Evolutionary conservation across 2,329 filamentous ascomycete species (phyloP).

Genomic region (Sporothrix globosa): DNA sequence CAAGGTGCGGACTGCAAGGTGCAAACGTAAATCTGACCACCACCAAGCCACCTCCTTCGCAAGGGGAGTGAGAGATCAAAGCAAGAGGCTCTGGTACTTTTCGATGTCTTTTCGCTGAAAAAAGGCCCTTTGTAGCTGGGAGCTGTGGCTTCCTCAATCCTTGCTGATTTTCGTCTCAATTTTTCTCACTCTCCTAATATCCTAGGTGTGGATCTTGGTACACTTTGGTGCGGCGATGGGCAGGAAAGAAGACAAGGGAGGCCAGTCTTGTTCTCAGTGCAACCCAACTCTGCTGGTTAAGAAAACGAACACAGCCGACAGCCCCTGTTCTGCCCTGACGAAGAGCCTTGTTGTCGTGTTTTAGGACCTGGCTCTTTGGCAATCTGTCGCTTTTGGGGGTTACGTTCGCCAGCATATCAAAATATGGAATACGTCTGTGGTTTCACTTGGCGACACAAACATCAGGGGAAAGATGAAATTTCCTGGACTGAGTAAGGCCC

Average conservation of each 20-base stretch:
- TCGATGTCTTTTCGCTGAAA: neutral
- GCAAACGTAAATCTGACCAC: constrained; percentile 20
- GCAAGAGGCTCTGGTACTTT: neutral
- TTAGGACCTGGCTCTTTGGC: constrained; percentile 11
- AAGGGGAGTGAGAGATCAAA: no score
- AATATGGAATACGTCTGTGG: constrained; percentile 4
- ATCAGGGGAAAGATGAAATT: neutral
- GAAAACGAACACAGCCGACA: neutral
- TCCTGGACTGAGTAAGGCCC: neutral
- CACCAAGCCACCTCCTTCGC: constrained; percentile 22
- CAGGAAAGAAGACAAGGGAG: constrained; percentile 1
- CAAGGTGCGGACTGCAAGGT: constrained; percentile 11
- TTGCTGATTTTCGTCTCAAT: constrained; percentile 13
- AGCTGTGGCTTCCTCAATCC: neutral
- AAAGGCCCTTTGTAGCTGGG: neutral
- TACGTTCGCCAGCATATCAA: constrained; percentile 27
- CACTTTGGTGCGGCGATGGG: constrained; percentile 18
- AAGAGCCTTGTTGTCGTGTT: constrained; percentile 25
- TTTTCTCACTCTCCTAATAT: neutral
- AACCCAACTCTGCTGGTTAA: neutral
- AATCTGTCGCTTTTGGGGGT: constrained; percentile 6
- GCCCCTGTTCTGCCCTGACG: constrained; percentile 23
- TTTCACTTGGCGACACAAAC: constrained; percentile 18
- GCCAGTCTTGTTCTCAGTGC: neutral
- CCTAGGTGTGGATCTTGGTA: constrained; percentile 9